A percentile compares a stretch with the other conserved stretches of the same genome.
Conservation (phyloP, 805 yeast genomes). For the Pichia pseudocactophila region DNA sequence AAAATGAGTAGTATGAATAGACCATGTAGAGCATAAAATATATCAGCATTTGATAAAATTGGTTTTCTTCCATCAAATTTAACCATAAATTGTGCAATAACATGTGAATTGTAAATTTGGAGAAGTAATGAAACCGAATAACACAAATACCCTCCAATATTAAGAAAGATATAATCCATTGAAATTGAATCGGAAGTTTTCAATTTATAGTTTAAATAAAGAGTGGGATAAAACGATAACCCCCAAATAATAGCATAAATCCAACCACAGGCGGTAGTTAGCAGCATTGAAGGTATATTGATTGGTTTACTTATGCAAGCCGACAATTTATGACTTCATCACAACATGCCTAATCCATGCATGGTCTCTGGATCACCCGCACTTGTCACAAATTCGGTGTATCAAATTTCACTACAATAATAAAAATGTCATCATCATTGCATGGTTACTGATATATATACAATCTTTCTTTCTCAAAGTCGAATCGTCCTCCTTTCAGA, state of each 20-base stretch:
- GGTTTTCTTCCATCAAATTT: conserved; percentile 31
- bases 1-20: conserved; percentile 31
- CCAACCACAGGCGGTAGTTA: conserved; percentile 22
- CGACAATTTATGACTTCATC: no score
- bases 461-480: no score
- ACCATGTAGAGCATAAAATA: conserved; percentile 42
- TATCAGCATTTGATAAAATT: conserved; percentile 35
- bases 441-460: no score
- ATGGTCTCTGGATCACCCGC: no score
- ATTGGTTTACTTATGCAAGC: no score
- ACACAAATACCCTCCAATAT: conserved; percentile 39
- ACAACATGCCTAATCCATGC: no score
- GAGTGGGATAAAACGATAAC: conserved; percentile 42
- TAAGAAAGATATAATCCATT: conserved; percentile 37
- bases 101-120: conserved; percentile 31
- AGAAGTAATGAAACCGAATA: conserved; percentile 34
- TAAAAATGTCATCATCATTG: no score
- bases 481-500: no score
- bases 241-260: conserved; percentile 28
- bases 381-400: no score
- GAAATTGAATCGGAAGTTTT: conserved; percentile 42
- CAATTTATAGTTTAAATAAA: conserved; percentile 32
- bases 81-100: conserved; percentile 24
- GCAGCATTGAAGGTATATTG: conserved; percentile 2
- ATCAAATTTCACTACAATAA: no score